These are phyloP conservation scores for Neopestalotiopsis clavispora DNA, from an alignment of 2,329 filamentous ascomycete genomes.

Conservation along the genomic window DNA sequence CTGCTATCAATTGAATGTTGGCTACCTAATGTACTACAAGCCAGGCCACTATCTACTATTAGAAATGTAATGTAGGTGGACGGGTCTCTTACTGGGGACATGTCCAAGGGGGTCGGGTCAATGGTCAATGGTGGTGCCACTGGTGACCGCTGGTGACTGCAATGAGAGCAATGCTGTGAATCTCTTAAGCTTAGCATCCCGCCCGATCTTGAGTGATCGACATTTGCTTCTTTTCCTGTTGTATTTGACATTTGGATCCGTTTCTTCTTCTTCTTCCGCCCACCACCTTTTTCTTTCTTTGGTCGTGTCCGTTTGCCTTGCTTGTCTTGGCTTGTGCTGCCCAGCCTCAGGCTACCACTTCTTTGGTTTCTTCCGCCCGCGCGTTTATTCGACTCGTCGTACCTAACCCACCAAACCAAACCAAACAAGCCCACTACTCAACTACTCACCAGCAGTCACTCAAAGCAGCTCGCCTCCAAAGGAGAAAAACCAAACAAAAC, in stretches of 20 bases:
- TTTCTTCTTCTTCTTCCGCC: constrained; percentile 8
- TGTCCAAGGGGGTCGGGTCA: background rate
- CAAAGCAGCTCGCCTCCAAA: background rate
- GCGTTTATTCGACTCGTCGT: background rate
- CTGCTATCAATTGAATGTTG: background rate
- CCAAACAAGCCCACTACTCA: background rate
- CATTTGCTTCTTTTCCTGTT: constrained; percentile 8
- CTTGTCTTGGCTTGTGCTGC: background rate
- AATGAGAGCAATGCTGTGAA: constrained; percentile 1
- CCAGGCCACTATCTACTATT: background rate
- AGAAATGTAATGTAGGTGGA: background rate
- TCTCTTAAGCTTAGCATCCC: constrained; percentile 16
- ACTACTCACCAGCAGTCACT: background rate
- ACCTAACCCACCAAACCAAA: background rate
- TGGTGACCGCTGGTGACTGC: background rate
- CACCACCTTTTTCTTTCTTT: background rate
- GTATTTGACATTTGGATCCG: background rate
- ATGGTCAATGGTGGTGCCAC: too few species aligned
- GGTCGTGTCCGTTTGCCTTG: background rate
- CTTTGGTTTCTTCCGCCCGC: background rate
- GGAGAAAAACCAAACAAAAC: too few species aligned
- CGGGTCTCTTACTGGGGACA: background rate
- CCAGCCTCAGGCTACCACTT: background rate
- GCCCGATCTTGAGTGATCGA: constrained; percentile 12
- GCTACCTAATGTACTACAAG: background rate